Evolutionary conservation across 179 eudicot genomes (phyloP), one percentile per base, ranked within the genome.

Genomic region (Beta lomatogona): DNA sequence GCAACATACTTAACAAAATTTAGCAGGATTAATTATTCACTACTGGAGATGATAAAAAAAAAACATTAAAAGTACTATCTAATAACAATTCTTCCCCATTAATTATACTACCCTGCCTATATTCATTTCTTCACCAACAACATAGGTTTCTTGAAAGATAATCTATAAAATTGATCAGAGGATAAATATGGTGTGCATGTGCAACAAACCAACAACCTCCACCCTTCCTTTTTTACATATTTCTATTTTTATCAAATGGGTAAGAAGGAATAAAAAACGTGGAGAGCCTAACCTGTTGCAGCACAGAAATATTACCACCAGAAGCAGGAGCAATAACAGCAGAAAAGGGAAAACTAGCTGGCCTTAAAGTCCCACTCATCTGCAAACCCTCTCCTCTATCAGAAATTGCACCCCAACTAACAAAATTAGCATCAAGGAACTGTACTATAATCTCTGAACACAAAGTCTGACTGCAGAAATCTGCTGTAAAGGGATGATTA

Each of bases 391-490:
- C 98, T 0, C 94, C 95, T 75, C 85, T 63, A 73, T 88, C 85
- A 16, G 83, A 88, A 80, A 92, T 77, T 5, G 87, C 97, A 41
- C 91, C 99, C 99, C 99, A 95, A 31, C 89, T 88, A 14, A 94
- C 92, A 82, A 94, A 94, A 72, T 94, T 95, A 5, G 95, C 92
- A 83, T 95, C 98, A 77, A 94, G 82, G 77, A 88, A 95, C 90
- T 92, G 90, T 58, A 91, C 93, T 66, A 90, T 91, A 71, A 91
- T 77, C 83, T 95, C 99, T 6, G 92, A 89, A n/a, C 93, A 83
- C 74, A 95, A 75, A 59, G 99, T 92, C 67, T 87, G 90, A 79
- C 88, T 84, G 77, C 98, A 95, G 77, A 94, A 94, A 1, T 84
- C 77, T 0, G 87, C 80, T 8, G 95, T 85, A 77, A 90, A 92